phyloP scores from a whole-genome alignment of 257 asterid genomes.

The Petunia axillaris region DNA sequence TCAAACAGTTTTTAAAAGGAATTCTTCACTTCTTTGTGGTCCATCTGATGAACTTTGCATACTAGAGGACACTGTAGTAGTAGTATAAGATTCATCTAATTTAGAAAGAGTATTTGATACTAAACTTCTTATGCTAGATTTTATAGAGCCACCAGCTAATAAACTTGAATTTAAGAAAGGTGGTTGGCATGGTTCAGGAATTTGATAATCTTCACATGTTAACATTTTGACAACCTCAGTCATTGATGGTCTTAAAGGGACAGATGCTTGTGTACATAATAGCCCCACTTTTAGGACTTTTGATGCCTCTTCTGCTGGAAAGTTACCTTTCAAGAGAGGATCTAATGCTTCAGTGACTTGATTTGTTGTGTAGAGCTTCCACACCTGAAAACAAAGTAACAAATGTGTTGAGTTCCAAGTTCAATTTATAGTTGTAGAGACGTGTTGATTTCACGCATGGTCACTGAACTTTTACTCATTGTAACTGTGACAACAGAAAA shows the following conservation, averaged over 20 bases:
- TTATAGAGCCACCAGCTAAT: constrained; percentile 44
- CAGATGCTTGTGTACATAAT: constrained; percentile 79
- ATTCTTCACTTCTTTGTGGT: constrained; percentile 31
- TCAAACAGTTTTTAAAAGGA: neutral
- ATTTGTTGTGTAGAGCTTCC: constrained; percentile 60
- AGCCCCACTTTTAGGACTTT: constrained; percentile 68
- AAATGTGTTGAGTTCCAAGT: neutral
- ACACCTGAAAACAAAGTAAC: constrained; percentile 52
- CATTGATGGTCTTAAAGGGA: constrained; percentile 85
- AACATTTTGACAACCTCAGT: constrained; percentile 70
- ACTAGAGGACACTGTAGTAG: constrained; percentile 59
- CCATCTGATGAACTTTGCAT: constrained; percentile 65
- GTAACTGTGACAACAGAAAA: neutral
- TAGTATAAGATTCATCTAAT: constrained; percentile 48
- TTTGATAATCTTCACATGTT: constrained; percentile 45
- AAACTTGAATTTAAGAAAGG: constrained; percentile 64
- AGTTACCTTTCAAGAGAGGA: constrained; percentile 48
- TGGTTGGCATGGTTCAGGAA: constrained; percentile 78
- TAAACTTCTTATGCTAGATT: constrained; percentile 53
- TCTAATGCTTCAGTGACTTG: constrained; percentile 66
- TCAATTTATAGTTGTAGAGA: neutral
- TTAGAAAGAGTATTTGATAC: constrained; percentile 41
- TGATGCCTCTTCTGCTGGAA: constrained; percentile 54
- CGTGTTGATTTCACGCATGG: neutral
- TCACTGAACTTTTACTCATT: neutral